Conservation (phyloP, 257 asterid species). For the Nicotiana tomentosiformis region DNA sequence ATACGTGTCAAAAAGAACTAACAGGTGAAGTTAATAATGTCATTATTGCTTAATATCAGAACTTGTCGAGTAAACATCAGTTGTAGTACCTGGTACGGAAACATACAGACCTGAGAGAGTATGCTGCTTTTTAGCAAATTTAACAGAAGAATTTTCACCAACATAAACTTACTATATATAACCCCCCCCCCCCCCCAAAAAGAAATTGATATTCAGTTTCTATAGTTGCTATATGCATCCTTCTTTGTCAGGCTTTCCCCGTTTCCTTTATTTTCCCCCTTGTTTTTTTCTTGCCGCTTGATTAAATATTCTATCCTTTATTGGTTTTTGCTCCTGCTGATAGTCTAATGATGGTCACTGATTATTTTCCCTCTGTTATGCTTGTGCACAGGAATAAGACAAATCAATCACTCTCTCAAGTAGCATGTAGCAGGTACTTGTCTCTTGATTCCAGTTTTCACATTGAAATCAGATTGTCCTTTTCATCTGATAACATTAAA, state of each 20-base stretch:
- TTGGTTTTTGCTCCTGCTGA: neutral
- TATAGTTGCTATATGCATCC: neutral
- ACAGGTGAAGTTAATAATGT: neutral
- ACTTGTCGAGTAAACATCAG: neutral
- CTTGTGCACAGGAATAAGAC: conserved; percentile 6
- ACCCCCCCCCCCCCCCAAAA: neutral
- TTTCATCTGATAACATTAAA: neutral
- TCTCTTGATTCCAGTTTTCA: neutral
- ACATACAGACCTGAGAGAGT: neutral
- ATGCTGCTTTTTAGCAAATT: neutral
- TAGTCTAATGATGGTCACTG: neutral
- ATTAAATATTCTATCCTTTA: neutral
- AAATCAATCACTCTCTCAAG: neutral
- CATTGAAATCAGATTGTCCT: neutral
- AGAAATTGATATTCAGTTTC: neutral
- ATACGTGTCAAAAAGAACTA: neutral
- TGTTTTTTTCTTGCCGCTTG: neutral
- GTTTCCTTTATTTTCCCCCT: neutral
- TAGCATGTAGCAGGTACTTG: neutral
- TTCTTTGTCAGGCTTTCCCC: neutral
- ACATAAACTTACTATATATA: neutral
- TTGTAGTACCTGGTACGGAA: neutral
- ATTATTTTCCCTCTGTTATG: neutral
- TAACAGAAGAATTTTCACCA: neutral
- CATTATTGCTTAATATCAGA: neutral